Conservation (phyloP, 2,329 filamentous ascomycete genomes). For the Cytospora leucostoma region DNA sequence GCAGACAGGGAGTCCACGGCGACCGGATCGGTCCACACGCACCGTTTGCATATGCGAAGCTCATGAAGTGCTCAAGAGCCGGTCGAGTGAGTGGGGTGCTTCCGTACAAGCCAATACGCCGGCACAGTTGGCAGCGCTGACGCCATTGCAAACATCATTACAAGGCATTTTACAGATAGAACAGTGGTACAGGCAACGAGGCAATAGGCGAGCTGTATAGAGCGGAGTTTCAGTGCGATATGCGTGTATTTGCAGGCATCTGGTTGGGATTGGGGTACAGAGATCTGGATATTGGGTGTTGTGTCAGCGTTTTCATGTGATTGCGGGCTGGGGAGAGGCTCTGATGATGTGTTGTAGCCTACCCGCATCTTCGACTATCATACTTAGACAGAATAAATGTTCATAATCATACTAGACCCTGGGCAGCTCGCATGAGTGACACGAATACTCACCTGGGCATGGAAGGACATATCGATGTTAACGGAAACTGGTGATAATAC, state of each 20-base stretch:
- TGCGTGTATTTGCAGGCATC: conserved; percentile 9
- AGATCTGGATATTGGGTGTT: conserved; percentile 10
- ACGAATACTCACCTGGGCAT: too few species aligned
- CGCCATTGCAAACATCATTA: not conserved
- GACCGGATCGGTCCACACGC: not conserved
- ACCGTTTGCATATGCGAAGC: not conserved
- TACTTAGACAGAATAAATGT: conserved; percentile 6
- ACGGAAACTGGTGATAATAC: not conserved
- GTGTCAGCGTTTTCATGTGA: conserved; percentile 6
- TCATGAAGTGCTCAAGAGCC: not conserved
- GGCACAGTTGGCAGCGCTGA: not conserved
- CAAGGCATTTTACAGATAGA: not conserved
- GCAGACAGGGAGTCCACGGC: not conserved
- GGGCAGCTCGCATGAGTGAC: not conserved
- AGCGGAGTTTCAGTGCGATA: conserved; percentile 13
- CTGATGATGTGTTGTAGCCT: not conserved
- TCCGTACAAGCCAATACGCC: not conserved
- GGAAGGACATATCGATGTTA: too few species aligned
- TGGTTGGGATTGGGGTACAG: conserved; percentile 10
- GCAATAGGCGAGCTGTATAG: conserved; percentile 5
- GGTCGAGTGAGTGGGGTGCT: not conserved
- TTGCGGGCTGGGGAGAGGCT: not conserved
- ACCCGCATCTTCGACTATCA: not conserved
- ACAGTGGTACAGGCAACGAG: not conserved
- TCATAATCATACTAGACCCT: not conserved